phyloP scores from a whole-genome alignment of 768 basidiomycete species.

The Gymnopilus dilepis region DNA sequence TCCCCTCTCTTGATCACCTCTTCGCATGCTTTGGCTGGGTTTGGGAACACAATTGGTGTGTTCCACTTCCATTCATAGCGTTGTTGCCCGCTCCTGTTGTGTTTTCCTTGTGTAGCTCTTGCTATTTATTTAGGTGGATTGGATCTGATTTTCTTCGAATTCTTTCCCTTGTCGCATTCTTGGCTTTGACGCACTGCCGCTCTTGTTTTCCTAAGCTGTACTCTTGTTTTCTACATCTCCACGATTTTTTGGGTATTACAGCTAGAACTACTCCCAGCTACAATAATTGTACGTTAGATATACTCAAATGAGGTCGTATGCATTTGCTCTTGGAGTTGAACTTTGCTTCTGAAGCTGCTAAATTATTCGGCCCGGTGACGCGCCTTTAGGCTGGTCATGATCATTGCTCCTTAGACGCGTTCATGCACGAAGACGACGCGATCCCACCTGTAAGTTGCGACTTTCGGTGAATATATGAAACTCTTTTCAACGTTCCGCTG shows the following conservation, averaged over 20 bases:
- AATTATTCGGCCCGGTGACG: not conserved
- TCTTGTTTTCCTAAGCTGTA: slow-evolving; percentile 4
- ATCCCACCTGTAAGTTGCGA: slow-evolving; percentile 28
- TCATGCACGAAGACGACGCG: slow-evolving; percentile 21
- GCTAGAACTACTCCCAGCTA: not conserved
- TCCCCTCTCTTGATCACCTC: slow-evolving; percentile 58
- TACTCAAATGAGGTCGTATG: not conserved
- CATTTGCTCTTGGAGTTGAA: not conserved
- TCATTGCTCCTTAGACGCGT: not conserved
- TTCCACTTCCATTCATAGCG: slow-evolving; percentile 45
- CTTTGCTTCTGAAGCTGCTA: not conserved
- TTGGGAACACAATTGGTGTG: slow-evolving; percentile 78
- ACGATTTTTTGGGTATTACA: not conserved
- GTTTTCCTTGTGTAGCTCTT: slow-evolving; percentile 1
- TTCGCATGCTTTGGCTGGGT: slow-evolving; percentile 67
- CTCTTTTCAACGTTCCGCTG: not conserved
- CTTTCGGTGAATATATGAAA: not conserved
- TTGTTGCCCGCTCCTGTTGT: not conserved
- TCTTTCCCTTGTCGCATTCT: not conserved
- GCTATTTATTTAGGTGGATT: not conserved
- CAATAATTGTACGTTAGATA: not conserved
- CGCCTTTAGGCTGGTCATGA: not conserved
- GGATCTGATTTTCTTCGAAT: not conserved
- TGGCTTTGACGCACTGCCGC: too few species aligned
- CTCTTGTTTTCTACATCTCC: not conserved